Percentiles rank a stretch among this genome's conserved stretches.
Conservation (phyloP, 2,329 filamentous ascomycete species). For the Dactylellina leptospora region DNA sequence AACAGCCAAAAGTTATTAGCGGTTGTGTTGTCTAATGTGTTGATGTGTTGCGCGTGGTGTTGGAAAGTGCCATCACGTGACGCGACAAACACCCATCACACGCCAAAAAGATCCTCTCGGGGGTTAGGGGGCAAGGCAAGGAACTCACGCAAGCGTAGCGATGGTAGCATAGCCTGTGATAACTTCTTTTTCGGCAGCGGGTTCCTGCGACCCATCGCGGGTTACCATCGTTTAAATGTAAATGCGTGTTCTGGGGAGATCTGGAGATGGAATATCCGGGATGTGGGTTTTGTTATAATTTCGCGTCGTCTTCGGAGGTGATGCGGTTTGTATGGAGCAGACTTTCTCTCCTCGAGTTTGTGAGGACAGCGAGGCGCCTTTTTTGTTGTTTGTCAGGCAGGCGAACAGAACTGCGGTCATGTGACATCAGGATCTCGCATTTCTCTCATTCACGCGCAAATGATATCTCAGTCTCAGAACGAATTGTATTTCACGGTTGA, state of each 20-base stretch:
- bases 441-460: background rate
- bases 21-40: constrained; percentile 10
- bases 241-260: background rate
- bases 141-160: constrained; percentile 44
- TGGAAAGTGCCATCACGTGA: constrained; percentile 18
- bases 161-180: constrained; percentile 52
- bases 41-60: constrained; percentile 47
- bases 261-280: background rate
- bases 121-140: constrained; percentile 17
- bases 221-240: constrained; percentile 35
- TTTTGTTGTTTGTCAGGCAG: background rate
- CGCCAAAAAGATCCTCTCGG: constrained; percentile 56
- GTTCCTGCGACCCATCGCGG: constrained; percentile 49
- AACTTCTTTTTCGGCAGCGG: constrained; percentile 44
- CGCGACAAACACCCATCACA: constrained; percentile 61
- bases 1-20: constrained; percentile 27
- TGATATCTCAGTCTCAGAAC: background rate
- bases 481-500: background rate
- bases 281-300: too few species aligned
- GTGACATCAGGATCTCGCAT: background rate
- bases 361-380: background rate
- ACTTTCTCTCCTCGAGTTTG: too few species aligned
- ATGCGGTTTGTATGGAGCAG: constrained; percentile 44
- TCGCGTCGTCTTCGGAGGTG: constrained; percentile 32
- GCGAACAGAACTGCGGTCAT: background rate